Evolutionary conservation across 164 flowering plant species (phyloP).

Genomic region (Liriodendron chinense): DNA sequence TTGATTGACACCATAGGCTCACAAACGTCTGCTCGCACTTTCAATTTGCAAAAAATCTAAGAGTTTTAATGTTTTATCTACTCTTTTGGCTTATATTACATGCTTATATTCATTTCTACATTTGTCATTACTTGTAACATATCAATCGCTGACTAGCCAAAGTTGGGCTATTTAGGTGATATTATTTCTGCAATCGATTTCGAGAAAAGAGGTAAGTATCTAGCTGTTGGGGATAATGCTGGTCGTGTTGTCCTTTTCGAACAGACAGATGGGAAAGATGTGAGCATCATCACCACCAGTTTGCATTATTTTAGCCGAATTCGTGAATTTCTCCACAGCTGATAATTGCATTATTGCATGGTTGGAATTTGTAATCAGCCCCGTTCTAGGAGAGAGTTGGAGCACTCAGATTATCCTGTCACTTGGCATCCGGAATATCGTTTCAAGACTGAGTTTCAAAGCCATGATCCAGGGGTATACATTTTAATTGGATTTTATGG

Average conservation of each 20-base stretch:
- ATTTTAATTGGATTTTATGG: background rate
- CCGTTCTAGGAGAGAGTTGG: constrained; percentile 45
- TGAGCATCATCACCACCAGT: constrained; percentile 20
- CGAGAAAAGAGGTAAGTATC: constrained; percentile 60
- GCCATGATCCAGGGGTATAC: constrained; percentile 83
- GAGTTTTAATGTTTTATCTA: no score
- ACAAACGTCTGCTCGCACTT: no score
- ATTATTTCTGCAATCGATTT: constrained; percentile 62
- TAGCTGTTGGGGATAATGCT: constrained; percentile 76
- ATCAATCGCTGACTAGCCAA: background rate
- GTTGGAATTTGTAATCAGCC: constrained; percentile 21
- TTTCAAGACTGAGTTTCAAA: constrained; percentile 77
- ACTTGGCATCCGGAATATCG: constrained; percentile 43
- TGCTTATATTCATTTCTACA: no score
- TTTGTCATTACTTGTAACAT: no score
- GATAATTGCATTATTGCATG: constrained; percentile 13
- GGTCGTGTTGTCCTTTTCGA: constrained; percentile 72
- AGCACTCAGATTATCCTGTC: constrained; percentile 36
- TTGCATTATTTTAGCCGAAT: background rate
- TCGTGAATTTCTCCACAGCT: background rate
- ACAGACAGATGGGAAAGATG: constrained; percentile 42
- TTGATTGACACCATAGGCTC: no score
- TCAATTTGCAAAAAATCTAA: no score
- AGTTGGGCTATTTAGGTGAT: constrained; percentile 37
- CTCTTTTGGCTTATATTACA: no score